Conservation (phyloP, 2,329 filamentous ascomycete species). For the Colletotrichum camelliae region DNA sequence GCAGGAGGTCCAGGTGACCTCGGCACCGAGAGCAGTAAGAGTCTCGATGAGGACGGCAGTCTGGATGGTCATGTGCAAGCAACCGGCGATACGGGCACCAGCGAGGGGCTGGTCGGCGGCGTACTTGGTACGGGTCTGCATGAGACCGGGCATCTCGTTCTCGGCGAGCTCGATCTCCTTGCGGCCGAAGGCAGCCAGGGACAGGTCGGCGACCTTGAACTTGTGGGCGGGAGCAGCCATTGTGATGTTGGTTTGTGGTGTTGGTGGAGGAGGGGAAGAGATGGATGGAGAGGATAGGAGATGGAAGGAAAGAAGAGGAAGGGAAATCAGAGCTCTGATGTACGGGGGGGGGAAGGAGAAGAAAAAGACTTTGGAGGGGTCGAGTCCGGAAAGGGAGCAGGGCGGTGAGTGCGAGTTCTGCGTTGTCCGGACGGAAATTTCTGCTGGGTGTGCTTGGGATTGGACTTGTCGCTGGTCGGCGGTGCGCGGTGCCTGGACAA, state of each 20-base stretch:
- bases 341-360: constrained; percentile 15
- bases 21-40: constrained; percentile 89
- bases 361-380: constrained; percentile 15
- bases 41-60: constrained; percentile 99
- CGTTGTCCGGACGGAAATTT: constrained; percentile 15
- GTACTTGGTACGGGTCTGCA: constrained; percentile 93
- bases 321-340: not conserved
- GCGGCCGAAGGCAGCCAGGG: constrained; percentile 96
- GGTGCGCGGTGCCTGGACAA: not conserved
- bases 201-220: constrained; percentile 99
- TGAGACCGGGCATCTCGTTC: constrained; percentile 96
- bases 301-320: constrained; percentile 18
- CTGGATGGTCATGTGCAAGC: constrained; percentile 99
- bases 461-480: not conserved
- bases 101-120: constrained; percentile 90
- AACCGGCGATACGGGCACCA: constrained; percentile 95
- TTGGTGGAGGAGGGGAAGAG: constrained; percentile 8
- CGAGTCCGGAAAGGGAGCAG: not conserved
- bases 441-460: not conserved
- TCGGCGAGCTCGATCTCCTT: constrained; percentile 99
- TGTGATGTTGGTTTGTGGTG: constrained; percentile 32
- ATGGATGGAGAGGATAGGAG: not conserved
- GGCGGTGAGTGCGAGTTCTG: not conserved
- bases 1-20: constrained; percentile 99
- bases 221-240: constrained; percentile 85